Conservation (phyloP, 345 rosid genomes). For the Camelina neglecta region DNA sequence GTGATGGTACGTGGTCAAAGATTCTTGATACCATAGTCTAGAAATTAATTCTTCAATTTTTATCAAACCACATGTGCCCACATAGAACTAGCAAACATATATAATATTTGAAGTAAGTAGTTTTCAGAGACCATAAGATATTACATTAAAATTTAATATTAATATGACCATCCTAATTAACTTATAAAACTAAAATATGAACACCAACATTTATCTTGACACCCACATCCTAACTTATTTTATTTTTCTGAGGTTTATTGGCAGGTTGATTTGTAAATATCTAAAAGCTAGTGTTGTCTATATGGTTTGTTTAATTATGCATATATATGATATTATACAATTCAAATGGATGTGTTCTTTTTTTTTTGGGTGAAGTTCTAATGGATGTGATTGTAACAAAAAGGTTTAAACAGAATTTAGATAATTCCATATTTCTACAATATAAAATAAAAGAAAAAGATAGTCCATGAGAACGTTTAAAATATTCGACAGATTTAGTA, state of each 20-base stretch:
- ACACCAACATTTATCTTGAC: background rate
- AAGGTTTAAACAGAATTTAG: background rate
- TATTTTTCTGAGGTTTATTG: background rate
- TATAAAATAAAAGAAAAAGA: too few species aligned
- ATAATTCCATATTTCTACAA: background rate
- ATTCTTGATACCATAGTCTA: constrained; percentile 24
- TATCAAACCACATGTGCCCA: constrained; percentile 25
- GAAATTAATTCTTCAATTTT: constrained; percentile 21
- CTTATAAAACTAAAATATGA: background rate
- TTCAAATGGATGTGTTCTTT: background rate
- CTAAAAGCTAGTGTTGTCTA: too few species aligned
- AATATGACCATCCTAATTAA: constrained; percentile 10
- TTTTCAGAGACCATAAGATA: background rate
- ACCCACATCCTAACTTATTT: too few species aligned
- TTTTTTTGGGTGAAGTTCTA: too few species aligned
- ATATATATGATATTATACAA: background rate
- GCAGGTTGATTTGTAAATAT: background rate
- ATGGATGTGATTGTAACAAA: background rate
- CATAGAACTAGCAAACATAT: background rate
- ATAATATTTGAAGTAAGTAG: constrained; percentile 11
- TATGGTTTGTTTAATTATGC: too few species aligned
- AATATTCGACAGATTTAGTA: background rate
- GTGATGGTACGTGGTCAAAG: constrained; percentile 21
- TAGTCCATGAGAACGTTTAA: too few species aligned
- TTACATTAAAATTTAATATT: background rate